A percentile compares a stretch with the other conserved stretches of the same genome.
phyloP scores from a whole-genome alignment of 768 basidiomycete genomes.

The Lactifluus echinatus region DNA sequence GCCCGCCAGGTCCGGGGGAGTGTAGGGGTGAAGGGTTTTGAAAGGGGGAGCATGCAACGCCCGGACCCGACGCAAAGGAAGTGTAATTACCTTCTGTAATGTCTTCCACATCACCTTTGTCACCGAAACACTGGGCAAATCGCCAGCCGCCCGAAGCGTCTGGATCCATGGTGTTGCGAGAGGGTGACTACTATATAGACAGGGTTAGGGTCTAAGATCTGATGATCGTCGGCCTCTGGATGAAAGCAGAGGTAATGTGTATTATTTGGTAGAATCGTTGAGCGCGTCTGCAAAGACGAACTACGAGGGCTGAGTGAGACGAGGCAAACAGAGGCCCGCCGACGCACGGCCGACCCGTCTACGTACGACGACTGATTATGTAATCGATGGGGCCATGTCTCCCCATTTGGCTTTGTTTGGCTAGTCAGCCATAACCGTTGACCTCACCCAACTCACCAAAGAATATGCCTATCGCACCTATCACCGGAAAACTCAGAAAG shows the following conservation, averaged over 20 bases:
- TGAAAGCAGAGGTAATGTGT: not conserved
- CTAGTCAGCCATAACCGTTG: no score
- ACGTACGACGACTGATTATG: conserved; percentile 10
- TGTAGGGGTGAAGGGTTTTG: conserved; percentile 3
- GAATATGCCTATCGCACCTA: conserved; percentile 77
- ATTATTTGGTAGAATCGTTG: not conserved
- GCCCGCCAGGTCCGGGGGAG: conserved; percentile 7
- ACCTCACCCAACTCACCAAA: conserved; percentile 22
- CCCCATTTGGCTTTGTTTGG: conserved; percentile 24
- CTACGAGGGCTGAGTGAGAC: not conserved
- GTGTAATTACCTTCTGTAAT: conserved; percentile 84
- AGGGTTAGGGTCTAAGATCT: conserved; percentile 23
- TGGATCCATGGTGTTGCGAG: conserved; percentile 56
- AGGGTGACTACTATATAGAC: conserved; percentile 9
- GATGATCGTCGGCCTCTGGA: conserved; percentile 17
- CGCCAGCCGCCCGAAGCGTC: conserved; percentile 89
- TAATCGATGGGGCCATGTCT: not conserved
- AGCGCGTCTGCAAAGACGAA: conserved; percentile 7
- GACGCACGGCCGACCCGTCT: not conserved
- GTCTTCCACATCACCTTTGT: conserved; percentile 99
- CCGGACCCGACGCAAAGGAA: conserved; percentile 15
- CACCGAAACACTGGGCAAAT: conserved; percentile 99
- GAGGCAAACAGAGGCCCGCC: conserved; percentile 2
- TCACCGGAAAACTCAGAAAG: conserved; percentile 91
- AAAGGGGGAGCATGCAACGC: not conserved